phyloP scores from a whole-genome alignment of 345 rosid genomes.

The Combretum micranthum region DNA sequence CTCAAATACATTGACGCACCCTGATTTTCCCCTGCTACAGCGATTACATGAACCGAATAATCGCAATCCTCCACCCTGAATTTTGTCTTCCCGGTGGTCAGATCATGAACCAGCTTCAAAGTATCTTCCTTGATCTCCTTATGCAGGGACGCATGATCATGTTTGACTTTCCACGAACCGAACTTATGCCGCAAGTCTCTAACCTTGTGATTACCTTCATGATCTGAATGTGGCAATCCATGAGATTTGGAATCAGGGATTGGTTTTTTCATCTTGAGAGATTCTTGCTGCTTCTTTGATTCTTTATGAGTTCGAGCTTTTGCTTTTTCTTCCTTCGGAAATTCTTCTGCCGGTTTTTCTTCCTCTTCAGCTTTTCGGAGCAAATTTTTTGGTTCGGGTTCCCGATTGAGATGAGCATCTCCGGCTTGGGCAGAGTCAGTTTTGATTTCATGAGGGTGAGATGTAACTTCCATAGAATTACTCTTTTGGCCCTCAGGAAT shows the following conservation, averaged over 20 bases:
- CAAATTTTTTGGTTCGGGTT: constrained; percentile 7
- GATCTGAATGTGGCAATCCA: constrained; percentile 20
- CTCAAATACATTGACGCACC: constrained; percentile 65
- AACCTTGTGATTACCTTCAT: constrained; percentile 5
- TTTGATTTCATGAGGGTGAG: constrained; percentile 2
- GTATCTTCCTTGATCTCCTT: constrained; percentile 53
- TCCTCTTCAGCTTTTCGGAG: constrained; percentile 13
- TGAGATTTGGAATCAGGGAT: constrained; percentile 9
- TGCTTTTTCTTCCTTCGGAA: not conserved
- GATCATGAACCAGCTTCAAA: constrained; percentile 46
- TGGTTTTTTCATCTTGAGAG: constrained; percentile 6
- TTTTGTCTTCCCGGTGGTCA: constrained; percentile 33
- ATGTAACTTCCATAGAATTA: too few species aligned
- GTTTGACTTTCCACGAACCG: not conserved
- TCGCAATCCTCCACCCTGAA: constrained; percentile 16
- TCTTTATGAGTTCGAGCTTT: not conserved
- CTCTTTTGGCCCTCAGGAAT: not conserved
- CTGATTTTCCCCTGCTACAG: constrained; percentile 81
- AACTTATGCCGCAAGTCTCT: constrained; percentile 12
- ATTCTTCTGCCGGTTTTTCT: constrained; percentile 15
- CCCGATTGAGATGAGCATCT: constrained; percentile 1
- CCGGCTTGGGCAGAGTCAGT: constrained; percentile 5
- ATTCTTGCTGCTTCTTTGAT: constrained; percentile 1
- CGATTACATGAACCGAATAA: constrained; percentile 33
- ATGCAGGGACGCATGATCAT: constrained; percentile 23